Base-by-base conservation (phyloP, 2,329 filamentous ascomycete species). In the Claviceps capensis region DNA sequence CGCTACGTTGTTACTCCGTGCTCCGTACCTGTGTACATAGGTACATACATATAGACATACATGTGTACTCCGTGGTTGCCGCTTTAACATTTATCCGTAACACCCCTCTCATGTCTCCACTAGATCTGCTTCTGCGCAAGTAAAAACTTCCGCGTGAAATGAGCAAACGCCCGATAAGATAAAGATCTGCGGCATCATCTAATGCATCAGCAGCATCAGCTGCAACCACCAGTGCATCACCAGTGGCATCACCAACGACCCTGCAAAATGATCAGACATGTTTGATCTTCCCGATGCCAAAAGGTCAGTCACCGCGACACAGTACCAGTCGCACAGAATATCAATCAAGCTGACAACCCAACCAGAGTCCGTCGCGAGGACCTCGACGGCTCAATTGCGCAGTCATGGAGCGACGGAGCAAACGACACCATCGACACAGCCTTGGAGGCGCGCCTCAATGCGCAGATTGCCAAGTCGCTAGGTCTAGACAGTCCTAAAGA, bases 351-450 rank as follows among this genome's bases (percentile, higher is more conserved):
- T 54, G 50, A 51, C 48, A 47, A 19, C 22, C 13, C 36, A 8
- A 16, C 9, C 51, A 79, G 79, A 55, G 73, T 82, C 51, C 73
- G 78, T 34, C 72, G 79, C 51, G 70, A 76, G 56, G 77, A 82
- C 41, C 64, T 82, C 19, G 68, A 70, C 52, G 66, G 62, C 47
- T 69, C 69, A 11, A 64, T 63, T 46, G 58, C 57, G 13, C 59
- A 58, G 3, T 55, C 55, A 13, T 52, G 54, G 36, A 59, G 58
- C 45, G 61, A 62, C 36, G 55, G 54, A n/a, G 61, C 58, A 19
- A 64, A 69, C 38, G 63, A 65, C 2, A 60, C 58, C 51, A 64
- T 63, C 47, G 62, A 71, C 43, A 65, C 63, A 5, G 69, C 69
- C 42, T 60, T 74, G 54, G 66, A 69, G 54, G 71, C 69, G 36